Conservation (phyloP, 1,139 yeast genomes). For the Suhomyces guaymorum region DNA sequence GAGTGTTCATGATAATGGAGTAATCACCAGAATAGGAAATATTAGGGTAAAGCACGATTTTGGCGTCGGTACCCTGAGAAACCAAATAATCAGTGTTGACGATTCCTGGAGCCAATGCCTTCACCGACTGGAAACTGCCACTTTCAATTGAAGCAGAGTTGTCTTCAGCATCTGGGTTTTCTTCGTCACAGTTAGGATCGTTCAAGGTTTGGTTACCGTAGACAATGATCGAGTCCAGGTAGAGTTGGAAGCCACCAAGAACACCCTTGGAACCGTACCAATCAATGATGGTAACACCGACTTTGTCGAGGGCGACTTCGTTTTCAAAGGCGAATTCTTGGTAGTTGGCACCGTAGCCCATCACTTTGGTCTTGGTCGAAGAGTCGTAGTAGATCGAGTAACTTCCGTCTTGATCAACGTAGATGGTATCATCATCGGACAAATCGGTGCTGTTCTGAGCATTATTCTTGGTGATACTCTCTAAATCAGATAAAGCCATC, state of each 20-base stretch:
- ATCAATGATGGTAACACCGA: slow-evolving; percentile 67
- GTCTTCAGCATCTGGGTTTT: slow-evolving; percentile 20
- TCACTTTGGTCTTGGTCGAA: slow-evolving; percentile 40
- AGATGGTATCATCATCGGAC: slow-evolving; percentile 27
- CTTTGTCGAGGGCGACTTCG: slow-evolving; percentile 56
- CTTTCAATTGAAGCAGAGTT: slow-evolving; percentile 33
- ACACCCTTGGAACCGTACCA: slow-evolving; percentile 73
- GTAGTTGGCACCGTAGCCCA: slow-evolving; percentile 53
- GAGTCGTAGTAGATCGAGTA: slow-evolving; percentile 42
- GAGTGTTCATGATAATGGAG: slow-evolving; percentile 72
- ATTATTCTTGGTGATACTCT: slow-evolving; percentile 25
- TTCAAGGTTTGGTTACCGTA: slow-evolving; percentile 79
- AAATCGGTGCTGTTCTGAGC: slow-evolving; percentile 22
- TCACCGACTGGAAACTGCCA: slow-evolving; percentile 38
- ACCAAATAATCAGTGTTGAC: slow-evolving; percentile 33
- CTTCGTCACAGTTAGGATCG: slow-evolving; percentile 56
- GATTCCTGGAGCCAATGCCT: slow-evolving; percentile 21
- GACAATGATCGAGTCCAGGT: slow-evolving; percentile 56
- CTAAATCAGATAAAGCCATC: slow-evolving; percentile 32
- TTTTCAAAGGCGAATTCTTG: slow-evolving; percentile 86
- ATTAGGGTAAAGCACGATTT: slow-evolving; percentile 67
- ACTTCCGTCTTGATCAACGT: slow-evolving; percentile 39
- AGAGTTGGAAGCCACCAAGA: slow-evolving; percentile 72
- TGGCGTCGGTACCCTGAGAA: slow-evolving; percentile 34
- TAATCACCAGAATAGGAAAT: slow-evolving; percentile 75